Evolutionary conservation across 768 basidiomycete species (phyloP).

Genomic region (Rhodotorula kratochvilovae): DNA sequence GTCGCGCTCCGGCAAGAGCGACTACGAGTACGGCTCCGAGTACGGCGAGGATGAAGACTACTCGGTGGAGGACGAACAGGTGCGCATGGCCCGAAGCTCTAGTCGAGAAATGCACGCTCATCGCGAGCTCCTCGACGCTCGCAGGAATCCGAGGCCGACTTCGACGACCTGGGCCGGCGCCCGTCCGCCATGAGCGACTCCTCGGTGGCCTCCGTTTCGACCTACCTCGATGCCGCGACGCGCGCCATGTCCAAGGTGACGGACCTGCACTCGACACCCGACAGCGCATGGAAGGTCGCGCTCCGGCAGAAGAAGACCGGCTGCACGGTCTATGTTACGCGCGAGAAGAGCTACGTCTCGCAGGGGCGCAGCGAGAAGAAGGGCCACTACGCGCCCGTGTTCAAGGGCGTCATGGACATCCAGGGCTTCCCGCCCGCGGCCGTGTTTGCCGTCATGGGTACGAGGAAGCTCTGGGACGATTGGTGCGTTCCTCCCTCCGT

Average conservation of each 20-base stretch:
- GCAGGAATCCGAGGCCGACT: slow-evolving; percentile 17
- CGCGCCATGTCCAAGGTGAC: slow-evolving; percentile 34
- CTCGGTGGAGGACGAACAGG: slow-evolving; percentile 3
- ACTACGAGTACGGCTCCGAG: slow-evolving; percentile 17
- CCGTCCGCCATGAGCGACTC: slow-evolving; percentile 20
- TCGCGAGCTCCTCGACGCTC: background rate
- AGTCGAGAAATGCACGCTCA: background rate
- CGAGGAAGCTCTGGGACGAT: slow-evolving; percentile 39
- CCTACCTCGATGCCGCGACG: slow-evolving; percentile 21
- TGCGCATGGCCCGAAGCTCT: background rate
- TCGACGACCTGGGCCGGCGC: slow-evolving; percentile 18
- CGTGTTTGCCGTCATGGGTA: slow-evolving; percentile 37
- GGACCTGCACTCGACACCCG: slow-evolving; percentile 19
- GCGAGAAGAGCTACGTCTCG: slow-evolving; percentile 23
- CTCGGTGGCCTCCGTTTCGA: slow-evolving; percentile 12
- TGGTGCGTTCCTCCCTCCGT: slow-evolving; percentile 13
- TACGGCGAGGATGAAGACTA: slow-evolving; percentile 17
- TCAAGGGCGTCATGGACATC: slow-evolving; percentile 35
- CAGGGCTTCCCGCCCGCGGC: slow-evolving; percentile 29
- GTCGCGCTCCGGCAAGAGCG: slow-evolving; percentile 13
- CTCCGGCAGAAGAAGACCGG: slow-evolving; percentile 32
- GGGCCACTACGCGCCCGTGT: slow-evolving; percentile 19
- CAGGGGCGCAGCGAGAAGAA: slow-evolving; percentile 18
- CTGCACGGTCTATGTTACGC: slow-evolving; percentile 26
- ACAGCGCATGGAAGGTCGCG: slow-evolving; percentile 29